Percentiles rank a stretch among this genome's conserved stretches.
Evolutionary conservation across 2,329 filamentous ascomycete species (phyloP).

Genomic region (Hypoxylon sp.): DNA sequence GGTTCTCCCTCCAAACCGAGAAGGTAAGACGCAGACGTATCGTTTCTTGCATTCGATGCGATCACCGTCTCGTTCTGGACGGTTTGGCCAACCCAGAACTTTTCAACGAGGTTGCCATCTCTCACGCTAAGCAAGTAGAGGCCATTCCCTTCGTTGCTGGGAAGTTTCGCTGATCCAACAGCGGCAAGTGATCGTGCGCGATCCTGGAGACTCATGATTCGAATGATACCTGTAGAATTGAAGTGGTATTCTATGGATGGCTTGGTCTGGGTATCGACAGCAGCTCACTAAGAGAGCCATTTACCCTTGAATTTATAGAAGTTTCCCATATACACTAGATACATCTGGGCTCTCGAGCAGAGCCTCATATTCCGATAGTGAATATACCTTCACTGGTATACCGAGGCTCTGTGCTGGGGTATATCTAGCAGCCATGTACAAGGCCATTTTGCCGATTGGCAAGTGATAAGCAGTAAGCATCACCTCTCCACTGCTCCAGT

Average conservation of each 20-base stretch:
- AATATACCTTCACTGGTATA: neutral
- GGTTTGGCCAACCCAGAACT: constrained; percentile 20
- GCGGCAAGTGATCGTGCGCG: constrained; percentile 24
- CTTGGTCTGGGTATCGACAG: neutral
- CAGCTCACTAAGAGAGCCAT: neutral
- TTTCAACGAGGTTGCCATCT: constrained; percentile 29
- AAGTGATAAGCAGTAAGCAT: neutral
- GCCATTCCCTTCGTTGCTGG: constrained; percentile 13
- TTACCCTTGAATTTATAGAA: constrained; percentile 8
- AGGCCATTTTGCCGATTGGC: constrained; percentile 15
- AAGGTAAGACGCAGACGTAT: constrained; percentile 27
- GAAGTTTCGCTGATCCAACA: constrained; percentile 15
- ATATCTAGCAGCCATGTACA: constrained; percentile 9
- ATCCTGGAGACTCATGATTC: constrained; percentile 28
- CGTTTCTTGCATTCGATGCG: constrained; percentile 22
- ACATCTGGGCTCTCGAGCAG: neutral
- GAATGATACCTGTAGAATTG: neutral
- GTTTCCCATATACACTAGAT: neutral
- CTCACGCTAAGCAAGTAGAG: constrained; percentile 24
- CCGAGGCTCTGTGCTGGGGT: constrained; percentile 19
- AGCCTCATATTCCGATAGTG: neutral
- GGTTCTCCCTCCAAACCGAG: constrained; percentile 2
- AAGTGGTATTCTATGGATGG: neutral
- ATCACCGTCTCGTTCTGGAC: constrained; percentile 20
- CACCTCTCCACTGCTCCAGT: constrained; percentile 3